phyloP scores from a whole-genome alignment of 352 stramenopile genomes.

The Phytophthora constricta region DNA sequence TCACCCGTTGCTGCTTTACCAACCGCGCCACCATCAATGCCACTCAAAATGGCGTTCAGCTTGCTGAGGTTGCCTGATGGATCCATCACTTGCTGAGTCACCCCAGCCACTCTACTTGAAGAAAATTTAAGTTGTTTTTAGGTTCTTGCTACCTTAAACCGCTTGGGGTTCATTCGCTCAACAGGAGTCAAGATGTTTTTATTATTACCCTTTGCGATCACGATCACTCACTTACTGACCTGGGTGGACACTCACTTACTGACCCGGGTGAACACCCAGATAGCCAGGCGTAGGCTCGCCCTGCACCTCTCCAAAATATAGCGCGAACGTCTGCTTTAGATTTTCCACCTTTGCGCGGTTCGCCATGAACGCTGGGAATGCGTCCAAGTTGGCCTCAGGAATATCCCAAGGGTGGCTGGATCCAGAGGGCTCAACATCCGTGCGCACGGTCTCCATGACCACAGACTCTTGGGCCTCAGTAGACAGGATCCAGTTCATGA shows the following conservation, averaged over 20 bases:
- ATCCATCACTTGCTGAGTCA: conserved; percentile 72
- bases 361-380: conserved; percentile 46
- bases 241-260: conserved; percentile 40
- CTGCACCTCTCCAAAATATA: conserved; percentile 56
- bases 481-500: conserved; percentile 38
- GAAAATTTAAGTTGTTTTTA: too few relatives aligned
- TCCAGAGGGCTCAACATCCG: conserved; percentile 29
- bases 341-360: conserved; percentile 44
- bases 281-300: conserved; percentile 38
- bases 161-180: not conserved
- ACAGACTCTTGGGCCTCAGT: conserved; percentile 27
- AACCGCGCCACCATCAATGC: conserved; percentile 50
- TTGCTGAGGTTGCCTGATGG: conserved; percentile 72
- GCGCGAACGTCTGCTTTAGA: conserved; percentile 36
- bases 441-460: conserved; percentile 28
- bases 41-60: conserved; percentile 75
- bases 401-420: conserved; percentile 32
- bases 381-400: conserved; percentile 21
- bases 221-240: conserved; percentile 20
- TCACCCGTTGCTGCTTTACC: not conserved
- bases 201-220: not conserved
- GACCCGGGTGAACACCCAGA: too few relatives aligned
- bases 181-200: not conserved
- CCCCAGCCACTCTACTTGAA: too few relatives aligned
- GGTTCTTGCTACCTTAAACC: too few relatives aligned